Evolutionary conservation across 1,284 basidiomycete species (phyloP).

Genomic region (Apiotrichum laibachii): DNA sequence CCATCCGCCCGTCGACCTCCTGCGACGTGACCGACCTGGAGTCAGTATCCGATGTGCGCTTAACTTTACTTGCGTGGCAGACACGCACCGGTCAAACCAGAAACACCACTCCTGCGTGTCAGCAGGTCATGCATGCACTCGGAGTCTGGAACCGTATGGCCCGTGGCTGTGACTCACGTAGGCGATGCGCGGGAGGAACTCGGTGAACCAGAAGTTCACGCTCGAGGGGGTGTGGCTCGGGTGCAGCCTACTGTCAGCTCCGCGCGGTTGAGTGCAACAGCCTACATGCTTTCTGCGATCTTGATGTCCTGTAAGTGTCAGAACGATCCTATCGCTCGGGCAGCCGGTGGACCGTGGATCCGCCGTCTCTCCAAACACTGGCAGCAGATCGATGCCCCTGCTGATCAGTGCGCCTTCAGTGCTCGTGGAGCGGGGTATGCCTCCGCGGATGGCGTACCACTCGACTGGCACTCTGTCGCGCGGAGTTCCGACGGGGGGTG

Average conservation of each 20-base stretch:
- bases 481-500: too few relatives aligned
- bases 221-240: slow-evolving; percentile 7
- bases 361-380: too few relatives aligned
- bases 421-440: too few relatives aligned
- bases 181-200: slow-evolving; percentile 16
- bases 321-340: not conserved
- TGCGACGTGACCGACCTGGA: slow-evolving; percentile 13
- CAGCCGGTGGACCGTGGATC: too few relatives aligned
- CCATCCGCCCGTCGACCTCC: slow-evolving; percentile 18
- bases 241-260: slow-evolving; percentile 14
- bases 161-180: slow-evolving; percentile 5
- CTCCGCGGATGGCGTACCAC: too few relatives aligned
- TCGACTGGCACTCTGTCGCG: too few relatives aligned
- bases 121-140: not conserved
- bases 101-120: slow-evolving; percentile 29
- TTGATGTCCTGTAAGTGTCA: slow-evolving; percentile 17
- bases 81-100: slow-evolving; percentile 25
- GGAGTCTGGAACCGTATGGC: too few relatives aligned
- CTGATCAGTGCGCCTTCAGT: too few relatives aligned
- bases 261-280: not conserved
- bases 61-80: not conserved
- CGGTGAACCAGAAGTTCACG: slow-evolving; percentile 18
- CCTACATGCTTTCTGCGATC: slow-evolving; percentile 23
- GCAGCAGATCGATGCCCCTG: too few relatives aligned
- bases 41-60: not conserved